phyloP scores from a whole-genome alignment of 176 grass and related monocot species.

The Raddia distichophylla region DNA sequence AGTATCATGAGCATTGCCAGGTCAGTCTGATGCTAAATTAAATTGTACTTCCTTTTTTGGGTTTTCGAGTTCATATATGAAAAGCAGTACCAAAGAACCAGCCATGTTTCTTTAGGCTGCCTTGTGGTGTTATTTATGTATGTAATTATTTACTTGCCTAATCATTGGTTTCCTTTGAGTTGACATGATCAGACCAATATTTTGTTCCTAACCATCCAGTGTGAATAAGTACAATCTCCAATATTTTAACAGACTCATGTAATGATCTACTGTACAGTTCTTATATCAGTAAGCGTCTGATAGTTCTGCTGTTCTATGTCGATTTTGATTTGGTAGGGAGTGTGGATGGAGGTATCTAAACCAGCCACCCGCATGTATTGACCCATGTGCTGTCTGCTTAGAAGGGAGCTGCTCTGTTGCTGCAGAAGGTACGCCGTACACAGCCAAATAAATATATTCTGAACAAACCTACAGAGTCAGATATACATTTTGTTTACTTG shows the following conservation, averaged over 20 bases:
- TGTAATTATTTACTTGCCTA: not conserved
- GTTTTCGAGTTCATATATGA: not conserved
- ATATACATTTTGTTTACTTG: constrained; percentile 13
- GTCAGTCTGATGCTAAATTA: constrained; percentile 39
- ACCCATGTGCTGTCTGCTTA: constrained; percentile 93
- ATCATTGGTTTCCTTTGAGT: constrained; percentile 27
- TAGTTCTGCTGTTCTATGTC: not conserved
- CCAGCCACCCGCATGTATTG: constrained; percentile 65
- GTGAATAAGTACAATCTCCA: not conserved
- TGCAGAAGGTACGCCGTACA: constrained; percentile 63
- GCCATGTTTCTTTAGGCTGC: not conserved
- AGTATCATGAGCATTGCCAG: constrained; percentile 92
- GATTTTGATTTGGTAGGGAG: constrained; percentile 62
- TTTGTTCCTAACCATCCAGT: not conserved
- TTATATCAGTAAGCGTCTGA: constrained; percentile 4
- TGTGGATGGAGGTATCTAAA: constrained; percentile 78
- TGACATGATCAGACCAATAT: constrained; percentile 9
- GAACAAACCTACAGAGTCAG: not conserved
- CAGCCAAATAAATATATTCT: no score
- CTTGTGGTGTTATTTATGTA: not conserved
- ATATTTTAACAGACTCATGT: not conserved
- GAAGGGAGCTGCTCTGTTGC: constrained; percentile 81
- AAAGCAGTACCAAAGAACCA: constrained; percentile 2
- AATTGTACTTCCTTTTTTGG: constrained; percentile 5
- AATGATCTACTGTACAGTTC: not conserved